Base-by-base conservation (phyloP, 495 filamentous ascomycete genomes). In the Penicillium longicatenatum region DNA sequence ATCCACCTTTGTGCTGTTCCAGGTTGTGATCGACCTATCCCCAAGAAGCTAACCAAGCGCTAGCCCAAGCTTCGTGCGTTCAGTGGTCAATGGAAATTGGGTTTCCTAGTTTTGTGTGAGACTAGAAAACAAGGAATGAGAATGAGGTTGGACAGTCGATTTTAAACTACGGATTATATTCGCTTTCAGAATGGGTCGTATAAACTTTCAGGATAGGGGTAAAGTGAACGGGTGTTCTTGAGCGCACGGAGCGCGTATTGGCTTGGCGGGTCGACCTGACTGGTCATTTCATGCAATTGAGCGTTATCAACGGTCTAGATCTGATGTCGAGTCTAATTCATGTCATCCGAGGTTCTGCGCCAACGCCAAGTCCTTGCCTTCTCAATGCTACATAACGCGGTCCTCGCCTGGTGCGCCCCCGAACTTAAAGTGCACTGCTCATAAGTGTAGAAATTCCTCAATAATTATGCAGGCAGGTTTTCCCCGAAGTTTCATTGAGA, bases 1-100 rank as follows among this genome's bases (percentile, higher is more conserved):
- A 8, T 54, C 52, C 52, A 54, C 52, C 39, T 30, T 44, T 44
- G 42, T 31, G 42, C 44, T 49, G 30, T 41, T 47, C 42, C 11
- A 26, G 19, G 35, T 10, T 24, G 19, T 14, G 50, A 52, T 52
- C 50, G 50, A 17, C 50, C 19, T n/a, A 51, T 19, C 10, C 12
- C 10, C 14, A 19, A 35, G 24, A 21, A 54, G 5, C 24, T 54
- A 54, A 9, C 29, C 19, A 26, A 19, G n/a, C 41, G 41, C 52
- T 54, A 54, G 52, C 35, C 17, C 48, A 22, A 51, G 48, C 5
- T 48, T 45, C 21, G 6, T 45, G 19, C 41, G 31, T 35, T 35
- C 2, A 35, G 4, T 39, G 37, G 37, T 17, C 37, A 39, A 7
- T 39, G 6, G 4, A 39, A 26, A 39, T 17, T 39, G 37, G 37